Percentiles rank a stretch among this genome's conserved stretches.
These are phyloP conservation scores for Hippophae gyantsensis DNA, from an alignment of 306 rosid genomes.

Conservation along the genomic window DNA sequence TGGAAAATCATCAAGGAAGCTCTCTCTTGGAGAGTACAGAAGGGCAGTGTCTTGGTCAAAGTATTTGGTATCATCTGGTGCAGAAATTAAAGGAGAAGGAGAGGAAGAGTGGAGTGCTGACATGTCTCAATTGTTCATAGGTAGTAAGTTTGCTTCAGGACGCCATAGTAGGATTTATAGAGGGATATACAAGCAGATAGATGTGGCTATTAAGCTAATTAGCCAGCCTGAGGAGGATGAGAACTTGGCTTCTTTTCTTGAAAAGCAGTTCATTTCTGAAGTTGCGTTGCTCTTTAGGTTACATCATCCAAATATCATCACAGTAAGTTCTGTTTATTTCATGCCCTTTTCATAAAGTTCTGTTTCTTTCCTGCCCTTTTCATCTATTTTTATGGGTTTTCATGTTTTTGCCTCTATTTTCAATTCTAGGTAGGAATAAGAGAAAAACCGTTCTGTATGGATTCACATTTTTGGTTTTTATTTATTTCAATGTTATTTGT, in stretches of 20 bases:
- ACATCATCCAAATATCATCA: conserved; percentile 74
- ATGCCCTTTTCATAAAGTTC: no score
- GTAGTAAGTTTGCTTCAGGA: conserved; percentile 72
- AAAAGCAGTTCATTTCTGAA: conserved; percentile 78
- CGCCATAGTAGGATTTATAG: conserved; percentile 88
- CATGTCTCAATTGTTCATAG: conserved; percentile 74
- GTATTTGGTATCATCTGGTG: conserved; percentile 78
- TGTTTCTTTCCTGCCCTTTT: neutral
- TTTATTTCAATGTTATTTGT: no score
- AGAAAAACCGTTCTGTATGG: no score
- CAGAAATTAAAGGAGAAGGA: conserved; percentile 74
- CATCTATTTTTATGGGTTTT: neutral
- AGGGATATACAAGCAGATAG: conserved; percentile 64
- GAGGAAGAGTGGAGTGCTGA: conserved; percentile 97
- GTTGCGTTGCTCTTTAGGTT: conserved; percentile 64
- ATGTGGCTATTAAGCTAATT: conserved; percentile 82
- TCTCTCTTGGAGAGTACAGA: conserved; percentile 72
- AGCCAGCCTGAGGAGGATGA: conserved; percentile 90
- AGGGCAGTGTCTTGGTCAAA: conserved; percentile 97
- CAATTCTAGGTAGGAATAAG: no score
- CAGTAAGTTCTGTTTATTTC: conserved; percentile 37
- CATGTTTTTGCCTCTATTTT: no score
- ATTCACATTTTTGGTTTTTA: no score
- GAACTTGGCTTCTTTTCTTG: conserved; percentile 58
- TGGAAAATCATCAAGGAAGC: conserved; percentile 40